These are phyloP conservation scores for Myxozyma lipomycoides DNA, from an alignment of 805 yeast genomes.

Conservation along the genomic window DNA sequence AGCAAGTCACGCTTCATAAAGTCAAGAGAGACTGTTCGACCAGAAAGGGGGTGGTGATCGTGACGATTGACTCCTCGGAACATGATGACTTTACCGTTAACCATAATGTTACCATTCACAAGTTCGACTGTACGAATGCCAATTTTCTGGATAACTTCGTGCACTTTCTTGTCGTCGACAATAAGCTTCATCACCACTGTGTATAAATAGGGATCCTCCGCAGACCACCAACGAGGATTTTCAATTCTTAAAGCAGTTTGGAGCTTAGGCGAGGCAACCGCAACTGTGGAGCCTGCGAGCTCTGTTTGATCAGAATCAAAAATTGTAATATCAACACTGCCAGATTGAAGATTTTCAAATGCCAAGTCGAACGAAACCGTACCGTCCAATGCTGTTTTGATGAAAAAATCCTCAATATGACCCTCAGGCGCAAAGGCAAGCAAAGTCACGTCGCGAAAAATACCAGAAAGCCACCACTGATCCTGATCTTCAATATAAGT, in stretches of 20 bases:
- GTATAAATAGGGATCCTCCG: conserved; percentile 38
- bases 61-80: conserved; percentile 39
- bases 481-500: conserved; percentile 41
- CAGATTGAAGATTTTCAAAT: neutral
- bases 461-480: conserved; percentile 42
- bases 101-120: conserved; percentile 31
- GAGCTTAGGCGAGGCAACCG: conserved; percentile 24
- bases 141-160: conserved; percentile 28
- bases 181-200: conserved; percentile 25
- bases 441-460: conserved; percentile 38
- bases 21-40: conserved; percentile 39
- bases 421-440: conserved; percentile 30
- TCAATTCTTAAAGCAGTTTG: neutral
- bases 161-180: conserved; percentile 11
- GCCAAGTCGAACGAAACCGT: neutral
- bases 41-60: conserved; percentile 37
- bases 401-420: conserved; percentile 32
- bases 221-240: conserved; percentile 33
- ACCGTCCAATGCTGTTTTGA: conserved; percentile 4
- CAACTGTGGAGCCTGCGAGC: neutral
- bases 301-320: neutral
- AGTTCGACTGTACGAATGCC: conserved; percentile 37
- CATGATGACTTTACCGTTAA: conserved; percentile 36
- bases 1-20: conserved; percentile 35
- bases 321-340: neutral